A percentile compares a stretch with the other conserved stretches of the same genome.
phyloP scores from a whole-genome alignment of 2,329 filamentous ascomycete species.

The Pezicula neosporulosa region DNA sequence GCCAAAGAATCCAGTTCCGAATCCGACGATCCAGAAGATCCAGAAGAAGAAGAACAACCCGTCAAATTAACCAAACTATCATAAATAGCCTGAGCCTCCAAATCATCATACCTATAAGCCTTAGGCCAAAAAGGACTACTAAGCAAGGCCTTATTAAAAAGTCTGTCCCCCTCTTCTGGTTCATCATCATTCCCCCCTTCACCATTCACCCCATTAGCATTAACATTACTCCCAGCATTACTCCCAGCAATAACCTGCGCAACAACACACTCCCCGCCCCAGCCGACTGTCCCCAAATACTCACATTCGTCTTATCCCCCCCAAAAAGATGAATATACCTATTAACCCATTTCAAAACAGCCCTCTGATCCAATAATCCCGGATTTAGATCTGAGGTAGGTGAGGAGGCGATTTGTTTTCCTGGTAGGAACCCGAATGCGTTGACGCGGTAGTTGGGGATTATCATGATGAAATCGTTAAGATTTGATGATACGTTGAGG shows the following conservation, averaged over 20 bases:
- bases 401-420: slow-evolving; percentile 44
- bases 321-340: slow-evolving; percentile 57
- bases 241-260: slow-evolving; percentile 51
- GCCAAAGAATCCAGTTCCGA: slow-evolving; percentile 38
- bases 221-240: too few species aligned
- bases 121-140: slow-evolving; percentile 50
- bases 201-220: too few species aligned
- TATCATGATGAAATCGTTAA: slow-evolving; percentile 50
- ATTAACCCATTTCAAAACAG: slow-evolving; percentile 55
- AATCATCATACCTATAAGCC: slow-evolving; percentile 47
- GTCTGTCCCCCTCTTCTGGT: too few species aligned
- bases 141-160: slow-evolving; percentile 49
- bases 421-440: slow-evolving; percentile 66
- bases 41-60: slow-evolving; percentile 29
- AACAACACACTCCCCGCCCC: slow-evolving; percentile 51
- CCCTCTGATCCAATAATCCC: slow-evolving; percentile 59
- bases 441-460: slow-evolving; percentile 63
- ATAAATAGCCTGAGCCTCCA: slow-evolving; percentile 41
- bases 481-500: slow-evolving; percentile 44
- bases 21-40: too few species aligned
- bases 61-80: slow-evolving; percentile 38
- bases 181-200: slow-evolving; percentile 36
- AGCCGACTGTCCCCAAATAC: slow-evolving; percentile 57
- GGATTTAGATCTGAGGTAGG: slow-evolving; percentile 55
- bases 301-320: slow-evolving; percentile 53